A percentile compares a stretch with the other conserved stretches of the same genome.
These are phyloP conservation scores for Cicer judaicum DNA, from an alignment of 306 rosid genomes.

Conservation along the genomic window DNA sequence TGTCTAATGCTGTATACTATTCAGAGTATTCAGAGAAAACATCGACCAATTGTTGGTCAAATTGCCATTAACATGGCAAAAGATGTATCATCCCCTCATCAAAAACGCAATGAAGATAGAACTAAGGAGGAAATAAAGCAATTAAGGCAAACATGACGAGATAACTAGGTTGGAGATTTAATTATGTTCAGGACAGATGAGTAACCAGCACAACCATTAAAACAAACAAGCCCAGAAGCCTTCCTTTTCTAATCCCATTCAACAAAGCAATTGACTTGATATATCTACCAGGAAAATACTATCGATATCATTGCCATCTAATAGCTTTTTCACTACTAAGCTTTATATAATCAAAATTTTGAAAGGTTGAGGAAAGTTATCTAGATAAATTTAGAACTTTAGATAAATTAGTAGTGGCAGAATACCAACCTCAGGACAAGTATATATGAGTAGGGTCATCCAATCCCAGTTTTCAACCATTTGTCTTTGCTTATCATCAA, in stretches of 20 bases:
- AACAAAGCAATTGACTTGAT: conserved; percentile 14
- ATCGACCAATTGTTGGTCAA: not conserved
- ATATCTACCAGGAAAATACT: not conserved
- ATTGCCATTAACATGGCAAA: not conserved
- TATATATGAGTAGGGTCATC: conserved; percentile 78
- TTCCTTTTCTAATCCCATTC: not conserved
- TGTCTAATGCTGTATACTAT: not conserved
- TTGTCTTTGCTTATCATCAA: conserved; percentile 55
- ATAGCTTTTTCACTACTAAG: conserved; percentile 12
- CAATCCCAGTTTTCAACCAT: conserved; percentile 79
- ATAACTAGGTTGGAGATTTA: conserved; percentile 11
- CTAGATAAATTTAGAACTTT: not conserved
- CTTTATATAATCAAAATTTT: not conserved
- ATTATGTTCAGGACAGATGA: conserved; percentile 6
- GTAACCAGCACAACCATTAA: not conserved
- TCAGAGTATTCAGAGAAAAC: conserved; percentile 7
- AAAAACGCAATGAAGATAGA: conserved; percentile 24
- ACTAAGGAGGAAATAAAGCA: conserved; percentile 32
- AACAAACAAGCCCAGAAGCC: conserved; percentile 4
- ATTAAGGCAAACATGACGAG: conserved; percentile 8
- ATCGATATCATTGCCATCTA: not conserved
- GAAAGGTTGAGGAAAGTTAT: conserved; percentile 17
- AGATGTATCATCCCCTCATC: not conserved
- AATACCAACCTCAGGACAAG: conserved; percentile 77
- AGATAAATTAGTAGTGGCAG: conserved; percentile 26